Conservation (phyloP, 768 basidiomycete species). For the Agaricus blazei region DNA sequence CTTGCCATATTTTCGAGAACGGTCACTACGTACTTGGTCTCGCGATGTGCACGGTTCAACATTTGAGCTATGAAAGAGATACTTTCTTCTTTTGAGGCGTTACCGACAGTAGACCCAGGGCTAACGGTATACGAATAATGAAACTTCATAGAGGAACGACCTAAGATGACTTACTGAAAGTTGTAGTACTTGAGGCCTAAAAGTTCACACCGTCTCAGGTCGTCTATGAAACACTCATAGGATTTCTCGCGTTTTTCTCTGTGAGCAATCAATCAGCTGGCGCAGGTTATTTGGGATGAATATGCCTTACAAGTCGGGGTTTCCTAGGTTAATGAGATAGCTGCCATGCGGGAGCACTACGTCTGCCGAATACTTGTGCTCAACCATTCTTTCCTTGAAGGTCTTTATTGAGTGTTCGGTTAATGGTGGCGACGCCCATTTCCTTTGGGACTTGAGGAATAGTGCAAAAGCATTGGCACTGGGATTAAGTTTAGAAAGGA, state of each 20-base stretch:
- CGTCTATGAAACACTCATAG: constrained; percentile 79
- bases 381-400: constrained; percentile 59
- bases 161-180: constrained; percentile 59
- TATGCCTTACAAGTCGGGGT: constrained; percentile 59
- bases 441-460: constrained; percentile 80
- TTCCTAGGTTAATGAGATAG: constrained; percentile 82
- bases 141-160: not conserved
- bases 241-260: constrained; percentile 68
- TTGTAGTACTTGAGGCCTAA: constrained; percentile 75
- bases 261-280: not conserved
- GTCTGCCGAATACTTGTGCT: constrained; percentile 55
- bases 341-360: constrained; percentile 79
- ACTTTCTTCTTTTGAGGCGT: constrained; percentile 53
- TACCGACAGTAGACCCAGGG: constrained; percentile 81
- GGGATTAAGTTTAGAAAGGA: not conserved
- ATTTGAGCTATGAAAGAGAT: constrained; percentile 63
- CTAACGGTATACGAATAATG: constrained; percentile 20
- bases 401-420: constrained; percentile 41
- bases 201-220: constrained; percentile 70
- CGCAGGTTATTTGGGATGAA: too few species aligned
- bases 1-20: constrained; percentile 84
- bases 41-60: constrained; percentile 67
- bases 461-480: constrained; percentile 83
- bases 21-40: constrained; percentile 49
- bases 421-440: constrained; percentile 68